Evolutionary conservation across 495 filamentous ascomycete species (phyloP).

Genomic region (Lasiosphaeris hirsuta): DNA sequence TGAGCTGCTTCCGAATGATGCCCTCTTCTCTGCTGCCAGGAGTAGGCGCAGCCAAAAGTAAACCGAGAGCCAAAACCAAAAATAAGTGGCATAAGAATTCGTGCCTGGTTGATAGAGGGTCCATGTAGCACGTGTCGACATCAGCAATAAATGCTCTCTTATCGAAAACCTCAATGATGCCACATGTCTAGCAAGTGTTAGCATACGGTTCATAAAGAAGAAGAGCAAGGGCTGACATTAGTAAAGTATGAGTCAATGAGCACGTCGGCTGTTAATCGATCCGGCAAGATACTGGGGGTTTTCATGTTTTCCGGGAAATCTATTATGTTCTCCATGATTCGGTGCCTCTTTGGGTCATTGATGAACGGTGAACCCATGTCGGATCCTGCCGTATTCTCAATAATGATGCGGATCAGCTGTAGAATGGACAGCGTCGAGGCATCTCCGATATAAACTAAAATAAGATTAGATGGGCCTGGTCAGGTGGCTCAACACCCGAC

Average conservation of each 20-base stretch:
- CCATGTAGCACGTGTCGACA: conserved; percentile 50
- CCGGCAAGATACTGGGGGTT: conserved; percentile 50
- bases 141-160: conserved; percentile 44
- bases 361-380: conserved; percentile 58
- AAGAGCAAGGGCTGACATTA: conserved; percentile 43
- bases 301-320: conserved; percentile 43
- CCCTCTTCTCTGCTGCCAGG: conserved; percentile 44
- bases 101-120: conserved; percentile 48
- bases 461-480: conserved; percentile 1
- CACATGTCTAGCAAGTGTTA: conserved; percentile 47
- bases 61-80: conserved; percentile 57
- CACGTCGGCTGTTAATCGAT: conserved; percentile 51
- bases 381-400: conserved; percentile 60
- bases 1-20: conserved; percentile 50
- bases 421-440: conserved; percentile 69
- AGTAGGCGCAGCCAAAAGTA: conserved; percentile 53
- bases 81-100: conserved; percentile 54
- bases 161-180: conserved; percentile 55
- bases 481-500: not conserved
- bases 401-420: conserved; percentile 68
- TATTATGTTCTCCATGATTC: conserved; percentile 61
- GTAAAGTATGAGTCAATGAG: conserved; percentile 58
- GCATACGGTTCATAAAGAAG: conserved; percentile 6
- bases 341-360: conserved; percentile 63
- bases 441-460: conserved; percentile 65